Conservation (phyloP, 2,329 filamentous ascomycete species). For the Cytospora piceae region DNA sequence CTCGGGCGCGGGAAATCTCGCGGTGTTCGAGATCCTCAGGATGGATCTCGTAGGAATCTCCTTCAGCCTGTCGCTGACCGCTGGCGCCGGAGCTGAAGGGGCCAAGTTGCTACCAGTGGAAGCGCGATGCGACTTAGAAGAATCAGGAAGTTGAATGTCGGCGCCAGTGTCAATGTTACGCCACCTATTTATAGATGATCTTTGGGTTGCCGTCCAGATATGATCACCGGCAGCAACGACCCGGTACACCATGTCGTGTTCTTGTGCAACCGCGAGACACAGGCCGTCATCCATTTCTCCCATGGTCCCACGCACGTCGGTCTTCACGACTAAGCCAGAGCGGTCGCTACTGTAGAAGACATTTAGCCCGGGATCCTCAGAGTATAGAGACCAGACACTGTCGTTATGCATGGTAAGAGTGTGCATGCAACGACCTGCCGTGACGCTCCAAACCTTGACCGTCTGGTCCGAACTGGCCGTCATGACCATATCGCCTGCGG, state of each 20-base stretch:
- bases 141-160: conserved; percentile 67
- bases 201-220: conserved; percentile 88
- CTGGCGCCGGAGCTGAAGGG: conserved; percentile 40
- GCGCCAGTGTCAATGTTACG: conserved; percentile 79
- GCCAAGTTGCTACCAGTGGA: conserved; percentile 48
- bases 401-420: conserved; percentile 99
- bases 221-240: conserved; percentile 71
- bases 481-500: conserved; percentile 87
- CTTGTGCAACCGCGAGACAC: conserved; percentile 87
- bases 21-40: conserved; percentile 82
- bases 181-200: conserved; percentile 93
- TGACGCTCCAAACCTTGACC: conserved; percentile 97
- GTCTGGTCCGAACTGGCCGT: conserved; percentile 96
- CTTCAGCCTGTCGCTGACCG: conserved; percentile 50
- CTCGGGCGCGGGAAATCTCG: conserved; percentile 68
- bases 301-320: conserved; percentile 76
- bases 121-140: conserved; percentile 53
- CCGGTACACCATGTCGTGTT: conserved; percentile 80
- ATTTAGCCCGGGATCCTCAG: conserved; percentile 80
- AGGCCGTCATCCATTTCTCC: conserved; percentile 84
- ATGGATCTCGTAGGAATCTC: conserved; percentile 79
- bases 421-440: conserved; percentile 93
- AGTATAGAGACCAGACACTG: conserved; percentile 95
- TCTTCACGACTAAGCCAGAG: conserved; percentile 93
- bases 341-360: conserved; percentile 96